Evolutionary conservation across 1,284 basidiomycete genomes (phyloP).

Genomic region (Fomitopsis schrenkii): DNA sequence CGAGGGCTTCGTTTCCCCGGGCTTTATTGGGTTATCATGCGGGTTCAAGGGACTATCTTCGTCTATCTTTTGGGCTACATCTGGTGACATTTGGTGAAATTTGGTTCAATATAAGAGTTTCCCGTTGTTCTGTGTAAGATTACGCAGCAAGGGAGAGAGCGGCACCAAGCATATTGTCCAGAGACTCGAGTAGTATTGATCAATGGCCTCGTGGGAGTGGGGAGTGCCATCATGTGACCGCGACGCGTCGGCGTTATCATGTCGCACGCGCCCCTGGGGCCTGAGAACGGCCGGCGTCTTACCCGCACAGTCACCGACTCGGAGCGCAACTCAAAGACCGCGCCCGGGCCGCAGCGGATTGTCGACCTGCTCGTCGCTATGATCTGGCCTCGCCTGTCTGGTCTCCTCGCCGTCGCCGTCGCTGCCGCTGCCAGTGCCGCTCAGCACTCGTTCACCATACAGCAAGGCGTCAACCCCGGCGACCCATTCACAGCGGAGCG

Average conservation of each 20-base stretch:
- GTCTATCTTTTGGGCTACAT: not conserved
- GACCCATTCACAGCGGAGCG: not conserved
- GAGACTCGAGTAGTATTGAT: too few species aligned
- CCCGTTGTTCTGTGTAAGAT: too few species aligned
- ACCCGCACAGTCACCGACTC: not conserved
- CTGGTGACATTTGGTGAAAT: too few species aligned
- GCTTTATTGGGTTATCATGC: not conserved
- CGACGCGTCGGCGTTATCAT: conserved; percentile 1
- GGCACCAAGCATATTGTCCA: too few species aligned
- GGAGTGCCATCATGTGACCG: conserved; percentile 2
- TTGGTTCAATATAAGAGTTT: too few species aligned
- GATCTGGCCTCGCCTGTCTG: not conserved
- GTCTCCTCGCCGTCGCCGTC: not conserved
- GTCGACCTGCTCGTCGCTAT: not conserved
- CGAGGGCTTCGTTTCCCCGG: not conserved
- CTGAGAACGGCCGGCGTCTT: not conserved
- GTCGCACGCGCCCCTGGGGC: not conserved
- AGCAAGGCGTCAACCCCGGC: not conserved
- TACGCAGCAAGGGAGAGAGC: too few species aligned
- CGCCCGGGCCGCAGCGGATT: not conserved
- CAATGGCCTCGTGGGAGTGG: too few species aligned
- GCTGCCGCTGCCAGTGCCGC: not conserved
- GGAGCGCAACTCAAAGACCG: too few species aligned
- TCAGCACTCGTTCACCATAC: conserved; percentile 3
- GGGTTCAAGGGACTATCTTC: not conserved